Conservation (phyloP, 1,139 yeast genomes). For the Nakaseomyces sp. region DNA sequence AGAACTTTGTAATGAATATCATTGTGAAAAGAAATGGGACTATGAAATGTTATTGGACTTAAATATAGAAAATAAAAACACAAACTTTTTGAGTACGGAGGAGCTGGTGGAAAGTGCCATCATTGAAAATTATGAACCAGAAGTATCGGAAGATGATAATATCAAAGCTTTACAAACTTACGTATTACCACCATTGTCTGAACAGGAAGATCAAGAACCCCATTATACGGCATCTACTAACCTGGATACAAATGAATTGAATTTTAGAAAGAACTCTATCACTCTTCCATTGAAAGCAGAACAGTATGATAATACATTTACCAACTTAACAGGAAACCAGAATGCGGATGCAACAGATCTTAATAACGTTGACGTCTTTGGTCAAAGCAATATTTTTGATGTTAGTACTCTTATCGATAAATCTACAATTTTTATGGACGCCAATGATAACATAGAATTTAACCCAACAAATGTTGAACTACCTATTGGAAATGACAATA, state of each 20-base stretch:
- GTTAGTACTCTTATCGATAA: slow-evolving; percentile 18
- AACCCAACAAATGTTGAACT: slow-evolving; percentile 8
- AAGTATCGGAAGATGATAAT: slow-evolving; percentile 3
- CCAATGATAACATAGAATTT: slow-evolving; percentile 4
- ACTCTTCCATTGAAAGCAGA: neutral
- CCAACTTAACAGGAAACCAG: neutral
- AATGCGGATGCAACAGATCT: neutral
- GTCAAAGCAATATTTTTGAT: slow-evolving; percentile 4
- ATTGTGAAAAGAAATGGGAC: slow-evolving; percentile 53
- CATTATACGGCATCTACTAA: neutral
- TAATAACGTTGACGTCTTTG: neutral
- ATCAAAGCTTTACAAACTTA: neutral
- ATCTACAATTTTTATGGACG: slow-evolving; percentile 8
- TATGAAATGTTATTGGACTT: slow-evolving; percentile 47
- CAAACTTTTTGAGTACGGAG: slow-evolving; percentile 52
- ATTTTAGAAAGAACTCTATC: neutral
- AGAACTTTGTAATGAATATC: slow-evolving; percentile 38
- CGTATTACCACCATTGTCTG: neutral
- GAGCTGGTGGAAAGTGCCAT: slow-evolving; percentile 57
- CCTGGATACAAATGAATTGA: neutral
- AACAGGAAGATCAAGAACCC: neutral
- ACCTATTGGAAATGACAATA: neutral
- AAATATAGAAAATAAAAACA: slow-evolving; percentile 47
- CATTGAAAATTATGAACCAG: slow-evolving; percentile 24
- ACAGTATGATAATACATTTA: neutral